phyloP scores from a whole-genome alignment of 2,329 filamentous ascomycete species.

The Juglanconis oblonga region DNA sequence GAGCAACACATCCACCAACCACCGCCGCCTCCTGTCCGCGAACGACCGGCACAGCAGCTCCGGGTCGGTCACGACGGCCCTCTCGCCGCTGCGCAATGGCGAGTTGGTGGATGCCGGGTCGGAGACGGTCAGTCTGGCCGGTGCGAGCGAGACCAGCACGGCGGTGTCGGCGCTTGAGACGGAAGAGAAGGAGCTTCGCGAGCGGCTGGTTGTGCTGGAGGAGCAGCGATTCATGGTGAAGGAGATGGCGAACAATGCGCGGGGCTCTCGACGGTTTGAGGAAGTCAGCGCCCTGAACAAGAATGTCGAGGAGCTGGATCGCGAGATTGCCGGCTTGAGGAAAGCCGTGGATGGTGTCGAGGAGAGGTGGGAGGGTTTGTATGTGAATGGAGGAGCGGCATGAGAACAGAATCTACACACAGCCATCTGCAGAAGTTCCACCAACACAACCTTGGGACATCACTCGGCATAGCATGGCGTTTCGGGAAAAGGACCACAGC shows the following conservation, averaged over 20 bases:
- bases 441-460: neutral
- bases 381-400: conserved; percentile 29
- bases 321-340: conserved; percentile 69
- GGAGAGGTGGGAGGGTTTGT: conserved; percentile 52
- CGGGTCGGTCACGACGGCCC: conserved; percentile 12
- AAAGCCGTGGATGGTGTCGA: conserved; percentile 67
- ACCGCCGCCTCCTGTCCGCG: conserved; percentile 28
- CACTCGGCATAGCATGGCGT: conserved; percentile 1
- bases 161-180: conserved; percentile 63
- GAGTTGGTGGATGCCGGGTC: conserved; percentile 36
- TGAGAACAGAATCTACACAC: neutral
- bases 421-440: neutral
- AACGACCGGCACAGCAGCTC: conserved; percentile 13
- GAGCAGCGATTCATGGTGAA: conserved; percentile 89
- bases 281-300: conserved; percentile 76
- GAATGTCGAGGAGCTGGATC: conserved; percentile 78
- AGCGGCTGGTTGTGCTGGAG: conserved; percentile 79
- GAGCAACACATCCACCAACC: conserved; percentile 29
- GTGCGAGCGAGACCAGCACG: conserved; percentile 48
- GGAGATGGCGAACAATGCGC: conserved; percentile 78
- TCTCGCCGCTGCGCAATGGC: conserved; percentile 45
- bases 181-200: conserved; percentile 79
- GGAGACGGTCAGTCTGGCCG: conserved; percentile 47
- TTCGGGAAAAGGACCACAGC: neutral
- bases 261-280: conserved; percentile 75